Evolutionary conservation across 495 filamentous ascomycete genomes (phyloP).

Genomic region (Aspergillus baeticus): DNA sequence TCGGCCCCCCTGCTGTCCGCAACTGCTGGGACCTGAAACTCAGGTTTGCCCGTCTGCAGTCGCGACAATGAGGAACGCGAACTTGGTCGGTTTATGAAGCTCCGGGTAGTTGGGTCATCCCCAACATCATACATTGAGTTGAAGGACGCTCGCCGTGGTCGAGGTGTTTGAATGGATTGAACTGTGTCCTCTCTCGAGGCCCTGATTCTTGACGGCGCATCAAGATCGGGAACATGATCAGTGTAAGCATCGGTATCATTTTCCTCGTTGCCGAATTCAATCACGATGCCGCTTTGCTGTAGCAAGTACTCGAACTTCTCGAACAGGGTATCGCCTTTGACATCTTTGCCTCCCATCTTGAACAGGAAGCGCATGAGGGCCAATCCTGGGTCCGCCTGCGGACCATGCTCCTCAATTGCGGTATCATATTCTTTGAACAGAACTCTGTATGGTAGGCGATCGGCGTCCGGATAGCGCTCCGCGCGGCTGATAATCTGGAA

Average conservation of each 20-base stretch:
- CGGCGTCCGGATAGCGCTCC: conserved; percentile 61
- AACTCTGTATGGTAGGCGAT: conserved; percentile 69
- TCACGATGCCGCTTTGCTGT: conserved; percentile 62
- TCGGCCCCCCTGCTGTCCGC: conserved; percentile 10
- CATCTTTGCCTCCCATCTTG: conserved; percentile 65
- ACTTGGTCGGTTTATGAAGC: conserved; percentile 38
- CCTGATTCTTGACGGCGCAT: conserved; percentile 22
- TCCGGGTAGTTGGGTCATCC: conserved; percentile 45
- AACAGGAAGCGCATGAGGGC: conserved; percentile 76
- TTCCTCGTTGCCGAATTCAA: conserved; percentile 54
- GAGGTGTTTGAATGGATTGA: conserved; percentile 29
- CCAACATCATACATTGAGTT: conserved; percentile 55
- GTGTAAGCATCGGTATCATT: conserved; percentile 27
- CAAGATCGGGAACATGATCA: conserved; percentile 22
- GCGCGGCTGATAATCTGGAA: conserved; percentile 73
- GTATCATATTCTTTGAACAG: conserved; percentile 79
- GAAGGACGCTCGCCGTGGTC: conserved; percentile 55
- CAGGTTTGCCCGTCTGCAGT: conserved; percentile 38
- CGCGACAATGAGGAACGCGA: conserved; percentile 50
- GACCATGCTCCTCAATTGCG: conserved; percentile 63
- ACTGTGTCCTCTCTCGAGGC: conserved; percentile 21
- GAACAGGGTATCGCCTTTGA: conserved; percentile 50
- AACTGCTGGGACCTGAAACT: conserved; percentile 30
- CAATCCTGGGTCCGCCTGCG: conserved; percentile 69
- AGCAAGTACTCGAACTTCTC: conserved; percentile 67